Conservation (phyloP, 768 basidiomycete genomes). For the Lactifluus hygrophoroides region DNA sequence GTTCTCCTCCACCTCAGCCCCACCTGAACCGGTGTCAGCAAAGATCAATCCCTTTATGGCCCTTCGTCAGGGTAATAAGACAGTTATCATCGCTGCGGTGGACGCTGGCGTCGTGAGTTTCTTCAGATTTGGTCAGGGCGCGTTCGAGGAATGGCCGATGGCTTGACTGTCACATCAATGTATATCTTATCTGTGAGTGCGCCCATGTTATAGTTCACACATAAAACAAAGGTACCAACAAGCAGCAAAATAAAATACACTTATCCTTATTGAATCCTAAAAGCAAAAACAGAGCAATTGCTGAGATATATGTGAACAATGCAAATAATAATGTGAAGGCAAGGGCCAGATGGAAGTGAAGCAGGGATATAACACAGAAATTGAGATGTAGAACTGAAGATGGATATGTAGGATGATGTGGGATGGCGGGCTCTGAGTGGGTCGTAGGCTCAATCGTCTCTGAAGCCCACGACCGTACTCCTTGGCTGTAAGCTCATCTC, state of each 20-base stretch:
- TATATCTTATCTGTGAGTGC: not conserved
- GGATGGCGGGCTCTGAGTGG: not conserved
- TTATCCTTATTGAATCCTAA: not conserved
- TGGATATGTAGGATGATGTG: not conserved
- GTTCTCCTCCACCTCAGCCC: not conserved
- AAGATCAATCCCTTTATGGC: slow-evolving; percentile 68
- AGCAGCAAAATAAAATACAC: not conserved
- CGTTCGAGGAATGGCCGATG: slow-evolving; percentile 83
- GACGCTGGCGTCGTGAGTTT: slow-evolving; percentile 85
- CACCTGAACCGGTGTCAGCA: slow-evolving; percentile 24
- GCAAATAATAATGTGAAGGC: not conserved
- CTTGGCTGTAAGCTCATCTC: slow-evolving; percentile 17
- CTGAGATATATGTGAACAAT: not conserved
- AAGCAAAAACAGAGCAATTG: slow-evolving; percentile 6
- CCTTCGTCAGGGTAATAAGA: slow-evolving; percentile 78
- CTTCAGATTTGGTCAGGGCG: slow-evolving; percentile 79
- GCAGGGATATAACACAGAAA: not conserved
- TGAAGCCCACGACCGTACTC: slow-evolving; percentile 20
- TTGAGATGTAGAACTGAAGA: not conserved
- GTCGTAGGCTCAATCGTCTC: slow-evolving; percentile 4
- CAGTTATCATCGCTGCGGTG: slow-evolving; percentile 77
- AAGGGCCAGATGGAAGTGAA: not conserved
- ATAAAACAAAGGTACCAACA: not conserved
- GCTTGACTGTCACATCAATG: slow-evolving; percentile 1
- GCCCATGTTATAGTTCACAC: not conserved